Base-by-base conservation (phyloP, 164 flowering plant species). In the Umbellularia californica region DNA sequence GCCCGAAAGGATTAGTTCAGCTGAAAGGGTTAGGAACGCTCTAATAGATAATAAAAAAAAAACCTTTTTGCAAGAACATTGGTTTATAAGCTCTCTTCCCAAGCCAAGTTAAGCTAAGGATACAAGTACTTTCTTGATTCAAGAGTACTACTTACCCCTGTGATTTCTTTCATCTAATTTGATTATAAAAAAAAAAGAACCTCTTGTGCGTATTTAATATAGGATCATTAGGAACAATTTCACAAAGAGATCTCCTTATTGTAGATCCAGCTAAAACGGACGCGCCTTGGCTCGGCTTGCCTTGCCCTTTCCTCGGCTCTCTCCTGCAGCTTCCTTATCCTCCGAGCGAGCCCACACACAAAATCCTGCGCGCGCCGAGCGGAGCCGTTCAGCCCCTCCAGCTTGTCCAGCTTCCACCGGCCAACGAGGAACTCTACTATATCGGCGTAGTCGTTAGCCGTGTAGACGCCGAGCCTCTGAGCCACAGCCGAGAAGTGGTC, bases 401-500 rank as follows among this genome's bases (percentile, higher is more conserved):
- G 13, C 73, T 82, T 80, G 70, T 81, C 90, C 15, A 87, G 65
- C 17, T 79, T 81, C 89, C 91, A 88, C 72, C 86, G 75, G 22
- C 77, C 82, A 27, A 87, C 88, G 2, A 88, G 78, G 76, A 84
- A 85, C 60, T 88, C 91, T 41, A 86, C 58, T 51, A 88, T 88
- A 62, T 85, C 88, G 10, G 87, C 88, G 72, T 87, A 85, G 74
- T 87, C 89, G 65, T 80, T 83, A 23, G 89, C 91, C 5, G 91
- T 88, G 82, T 86, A 88, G n/a, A 88, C 88, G 27, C 88, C 87
- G 17, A 88, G 76, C 55, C 87, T 75, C 79, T 88, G 89, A 23
- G 89, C 90, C 50, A 85, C 85, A 7, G 87, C 66, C 6, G 90
- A 82, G 87, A 77, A 87, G 80, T 87, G 82, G 19, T 87, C 86